Evolutionary conservation across 2,329 filamentous ascomycete species (phyloP).

Genomic region (Juglanconis sp.): DNA sequence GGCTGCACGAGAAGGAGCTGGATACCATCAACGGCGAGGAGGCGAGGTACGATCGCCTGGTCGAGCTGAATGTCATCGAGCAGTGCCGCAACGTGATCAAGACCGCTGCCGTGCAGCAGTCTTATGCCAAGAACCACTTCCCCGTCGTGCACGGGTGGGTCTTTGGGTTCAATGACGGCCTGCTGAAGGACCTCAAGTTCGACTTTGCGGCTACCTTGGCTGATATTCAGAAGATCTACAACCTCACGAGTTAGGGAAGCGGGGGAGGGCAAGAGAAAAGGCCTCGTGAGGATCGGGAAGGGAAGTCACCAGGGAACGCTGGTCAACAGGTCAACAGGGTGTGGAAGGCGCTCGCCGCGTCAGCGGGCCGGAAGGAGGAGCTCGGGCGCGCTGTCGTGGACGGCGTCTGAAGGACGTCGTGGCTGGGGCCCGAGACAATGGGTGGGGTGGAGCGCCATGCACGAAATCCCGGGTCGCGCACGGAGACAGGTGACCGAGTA

Average conservation of each 20-base stretch:
- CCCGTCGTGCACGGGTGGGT: slow-evolving; percentile 74
- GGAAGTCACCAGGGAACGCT: neutral
- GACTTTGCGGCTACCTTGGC: slow-evolving; percentile 50
- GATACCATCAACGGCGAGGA: slow-evolving; percentile 58
- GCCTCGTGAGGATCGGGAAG: no score
- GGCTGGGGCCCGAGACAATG: no score
- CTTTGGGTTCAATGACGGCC: slow-evolving; percentile 65
- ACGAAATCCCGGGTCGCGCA: no score
- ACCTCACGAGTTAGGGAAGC: slow-evolving; percentile 34
- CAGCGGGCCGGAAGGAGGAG: no score
- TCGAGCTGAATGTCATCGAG: slow-evolving; percentile 79
- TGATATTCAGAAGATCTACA: slow-evolving; percentile 59
- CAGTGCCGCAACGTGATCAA: slow-evolving; percentile 77
- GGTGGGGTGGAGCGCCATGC: no score
- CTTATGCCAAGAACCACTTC: slow-evolving; percentile 58
- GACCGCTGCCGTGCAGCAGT: slow-evolving; percentile 76
- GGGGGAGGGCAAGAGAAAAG: neutral
- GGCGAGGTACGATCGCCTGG: slow-evolving; percentile 65
- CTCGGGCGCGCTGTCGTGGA: no score
- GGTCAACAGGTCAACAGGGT: neutral
- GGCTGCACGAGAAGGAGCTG: slow-evolving; percentile 67
- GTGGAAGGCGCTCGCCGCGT: no score
- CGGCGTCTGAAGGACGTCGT: no score
- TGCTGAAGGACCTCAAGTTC: slow-evolving; percentile 59
- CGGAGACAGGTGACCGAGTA: no score